phyloP scores from a whole-genome alignment of 108 stramenopile species.

The Bacterosira constricta region DNA sequence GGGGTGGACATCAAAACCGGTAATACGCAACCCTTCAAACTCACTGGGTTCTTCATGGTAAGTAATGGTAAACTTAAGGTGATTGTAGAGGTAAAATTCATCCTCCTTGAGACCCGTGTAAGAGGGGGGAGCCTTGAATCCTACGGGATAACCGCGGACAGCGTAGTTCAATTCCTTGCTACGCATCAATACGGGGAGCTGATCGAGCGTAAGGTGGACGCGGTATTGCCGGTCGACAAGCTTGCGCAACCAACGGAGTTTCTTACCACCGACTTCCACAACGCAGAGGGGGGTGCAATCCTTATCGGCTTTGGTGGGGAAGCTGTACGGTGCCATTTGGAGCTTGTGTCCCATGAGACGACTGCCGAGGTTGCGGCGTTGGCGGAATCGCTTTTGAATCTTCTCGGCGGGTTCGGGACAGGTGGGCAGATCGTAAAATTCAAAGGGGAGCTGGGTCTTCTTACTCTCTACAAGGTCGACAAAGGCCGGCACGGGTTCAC shows the following conservation, averaged over 20 bases:
- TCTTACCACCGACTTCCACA: conserved; percentile 59
- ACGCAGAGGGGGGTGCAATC: conserved; percentile 65
- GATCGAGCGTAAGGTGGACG: conserved; percentile 85
- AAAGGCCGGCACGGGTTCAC: conserved; percentile 65
- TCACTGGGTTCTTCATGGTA: conserved; percentile 72
- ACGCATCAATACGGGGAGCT: conserved; percentile 79
- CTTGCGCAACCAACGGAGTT: conserved; percentile 69
- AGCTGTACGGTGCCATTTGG: conserved; percentile 66
- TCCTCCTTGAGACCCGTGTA: conserved; percentile 58
- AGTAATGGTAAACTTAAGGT: conserved; percentile 86
- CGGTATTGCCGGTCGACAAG: conserved; percentile 96
- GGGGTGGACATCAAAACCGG: conserved; percentile 93
- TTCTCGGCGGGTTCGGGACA: conserved; percentile 62
- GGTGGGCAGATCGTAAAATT: conserved; percentile 93
- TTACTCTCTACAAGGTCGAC: conserved; percentile 75
- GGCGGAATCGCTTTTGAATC: conserved; percentile 46
- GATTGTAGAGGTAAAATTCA: conserved; percentile 89
- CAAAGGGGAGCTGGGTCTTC: conserved; percentile 93
- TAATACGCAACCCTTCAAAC: conserved; percentile 87
- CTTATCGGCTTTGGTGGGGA: conserved; percentile 53
- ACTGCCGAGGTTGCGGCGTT: conserved; percentile 73
- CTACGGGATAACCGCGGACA: conserved; percentile 84
- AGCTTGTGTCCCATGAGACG: conserved; percentile 74
- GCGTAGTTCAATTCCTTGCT: conserved; percentile 81
- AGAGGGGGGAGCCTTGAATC: conserved; percentile 68